These are phyloP conservation scores for Trichoderma sp. DNA, from an alignment of 2,329 filamentous ascomycete genomes.

Conservation along the genomic window DNA sequence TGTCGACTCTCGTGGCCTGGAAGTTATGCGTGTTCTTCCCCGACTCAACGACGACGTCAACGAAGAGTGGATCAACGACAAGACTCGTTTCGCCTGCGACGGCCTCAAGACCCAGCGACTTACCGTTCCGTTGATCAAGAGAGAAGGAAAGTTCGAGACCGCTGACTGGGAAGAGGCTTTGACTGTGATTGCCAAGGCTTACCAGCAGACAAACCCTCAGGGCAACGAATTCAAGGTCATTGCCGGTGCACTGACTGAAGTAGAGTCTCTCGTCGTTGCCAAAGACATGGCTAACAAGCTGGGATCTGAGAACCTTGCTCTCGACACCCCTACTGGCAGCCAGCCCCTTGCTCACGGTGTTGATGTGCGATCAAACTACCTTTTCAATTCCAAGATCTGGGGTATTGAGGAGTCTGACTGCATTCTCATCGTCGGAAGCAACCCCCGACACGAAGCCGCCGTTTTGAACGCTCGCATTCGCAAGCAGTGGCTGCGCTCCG, in stretches of 20 bases:
- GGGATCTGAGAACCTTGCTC: constrained; percentile 89
- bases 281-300: constrained; percentile 97
- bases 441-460: constrained; percentile 91
- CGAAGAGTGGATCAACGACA: constrained; percentile 99
- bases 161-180: constrained; percentile 95
- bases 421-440: constrained; percentile 90
- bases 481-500: constrained; percentile 96
- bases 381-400: constrained; percentile 93
- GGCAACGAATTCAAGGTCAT: constrained; percentile 95
- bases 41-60: constrained; percentile 97
- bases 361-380: constrained; percentile 90
- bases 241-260: constrained; percentile 85
- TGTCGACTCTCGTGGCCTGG: constrained; percentile 85
- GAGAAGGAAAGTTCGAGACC: constrained; percentile 86
- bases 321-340: constrained; percentile 83
- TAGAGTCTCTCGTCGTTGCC: constrained; percentile 90
- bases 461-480: constrained; percentile 94
- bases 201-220: constrained; percentile 74
- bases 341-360: constrained; percentile 86
- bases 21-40: constrained; percentile 93
- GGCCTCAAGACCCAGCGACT: constrained; percentile 94
- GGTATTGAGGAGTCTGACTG: constrained; percentile 92
- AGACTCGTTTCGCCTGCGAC: constrained; percentile 93
- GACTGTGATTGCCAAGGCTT: constrained; percentile 78
- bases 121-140: constrained; percentile 85